These are phyloP conservation scores for Acanthamoeba quina DNA, from an alignment of 208 protist species.

Conservation along the genomic window DNA sequence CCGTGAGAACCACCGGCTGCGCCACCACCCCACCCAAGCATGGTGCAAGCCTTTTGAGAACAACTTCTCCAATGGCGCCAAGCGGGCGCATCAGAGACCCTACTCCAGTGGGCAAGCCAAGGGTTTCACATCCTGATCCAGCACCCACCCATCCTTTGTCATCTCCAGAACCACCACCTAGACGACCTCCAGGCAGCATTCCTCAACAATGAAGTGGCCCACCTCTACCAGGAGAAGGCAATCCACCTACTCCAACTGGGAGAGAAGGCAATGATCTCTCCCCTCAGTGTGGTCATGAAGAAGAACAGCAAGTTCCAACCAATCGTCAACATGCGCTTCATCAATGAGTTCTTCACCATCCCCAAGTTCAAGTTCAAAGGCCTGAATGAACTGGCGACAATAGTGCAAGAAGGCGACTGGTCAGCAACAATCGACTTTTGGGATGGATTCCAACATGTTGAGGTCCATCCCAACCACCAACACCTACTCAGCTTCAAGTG, in stretches of 20 bases:
- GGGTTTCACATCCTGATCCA: background rate
- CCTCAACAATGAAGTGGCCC: background rate
- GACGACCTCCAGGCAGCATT: background rate
- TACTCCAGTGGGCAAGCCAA: background rate
- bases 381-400: background rate
- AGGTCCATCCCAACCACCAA: background rate
- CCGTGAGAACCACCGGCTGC: too few relatives aligned
- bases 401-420: background rate
- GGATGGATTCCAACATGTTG: background rate
- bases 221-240: background rate
- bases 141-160: background rate
- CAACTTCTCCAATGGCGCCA: background rate
- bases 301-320: background rate
- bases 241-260: background rate
- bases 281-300: background rate
- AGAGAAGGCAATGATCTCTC: background rate
- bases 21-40: background rate
- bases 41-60: background rate
- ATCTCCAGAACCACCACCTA: background rate
- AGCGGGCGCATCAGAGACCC: background rate
- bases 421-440: background rate
- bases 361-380: constrained; percentile 4
- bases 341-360: background rate
- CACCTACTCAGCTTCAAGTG: background rate
- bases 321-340: background rate